phyloP scores from a whole-genome alignment of 257 asterid species.

The Solanum pennellii region DNA sequence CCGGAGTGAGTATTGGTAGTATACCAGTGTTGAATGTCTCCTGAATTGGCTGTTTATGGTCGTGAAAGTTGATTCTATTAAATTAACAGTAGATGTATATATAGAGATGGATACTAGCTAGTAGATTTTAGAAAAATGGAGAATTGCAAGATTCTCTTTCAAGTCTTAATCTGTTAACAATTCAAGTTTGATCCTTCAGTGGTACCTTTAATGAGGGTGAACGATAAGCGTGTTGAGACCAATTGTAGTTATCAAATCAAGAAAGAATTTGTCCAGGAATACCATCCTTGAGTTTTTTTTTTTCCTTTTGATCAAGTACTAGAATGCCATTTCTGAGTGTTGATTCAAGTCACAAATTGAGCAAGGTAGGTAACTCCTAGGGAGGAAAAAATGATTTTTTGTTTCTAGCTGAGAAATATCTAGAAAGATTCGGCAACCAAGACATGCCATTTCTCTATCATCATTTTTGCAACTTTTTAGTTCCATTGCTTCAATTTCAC shows the following conservation, averaged over 20 bases:
- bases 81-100: not conserved
- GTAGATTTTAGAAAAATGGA: not conserved
- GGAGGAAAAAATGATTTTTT: not conserved
- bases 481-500: not conserved
- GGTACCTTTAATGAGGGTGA: not conserved
- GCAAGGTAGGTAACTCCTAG: not conserved
- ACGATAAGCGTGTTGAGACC: not conserved
- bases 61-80: not conserved
- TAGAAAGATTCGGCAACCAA: not conserved
- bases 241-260: not conserved
- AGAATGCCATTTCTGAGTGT: not conserved
- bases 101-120: not conserved
- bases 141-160: not conserved
- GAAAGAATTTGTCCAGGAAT: not conserved
- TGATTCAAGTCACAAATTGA: not conserved
- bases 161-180: not conserved
- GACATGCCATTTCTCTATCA: not conserved
- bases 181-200: not conserved
- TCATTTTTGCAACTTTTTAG: not conserved
- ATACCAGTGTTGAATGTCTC: not conserved
- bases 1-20: not conserved
- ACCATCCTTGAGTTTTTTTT: not conserved
- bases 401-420: not conserved
- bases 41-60: not conserved
- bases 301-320: not conserved